A percentile compares a stretch with the other conserved stretches of the same genome.
Conservation (phyloP, 176 grass and related monocot species). For the Cenchrus fungigraminus region DNA sequence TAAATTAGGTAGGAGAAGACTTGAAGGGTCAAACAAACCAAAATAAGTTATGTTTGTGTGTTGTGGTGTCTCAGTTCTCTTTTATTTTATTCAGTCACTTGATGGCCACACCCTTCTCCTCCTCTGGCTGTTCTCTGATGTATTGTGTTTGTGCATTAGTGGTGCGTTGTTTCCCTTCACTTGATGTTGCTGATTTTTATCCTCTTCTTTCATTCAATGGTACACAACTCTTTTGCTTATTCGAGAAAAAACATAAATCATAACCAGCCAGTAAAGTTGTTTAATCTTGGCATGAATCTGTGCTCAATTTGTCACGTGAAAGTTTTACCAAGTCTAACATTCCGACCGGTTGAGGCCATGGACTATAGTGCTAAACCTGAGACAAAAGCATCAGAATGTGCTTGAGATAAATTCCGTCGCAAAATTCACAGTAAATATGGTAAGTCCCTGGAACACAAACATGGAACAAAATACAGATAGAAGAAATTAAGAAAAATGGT, state of each 20-base stretch:
- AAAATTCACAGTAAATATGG: conserved; percentile 10
- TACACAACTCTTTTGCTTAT: background rate
- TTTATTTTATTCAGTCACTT: too few species aligned
- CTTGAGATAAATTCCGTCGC: background rate
- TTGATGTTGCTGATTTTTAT: background rate
- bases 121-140: too few species aligned
- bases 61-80: too few species aligned
- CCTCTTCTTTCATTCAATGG: background rate
- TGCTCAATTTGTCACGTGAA: background rate
- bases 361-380: background rate
- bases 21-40: too few species aligned
- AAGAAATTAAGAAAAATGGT: background rate
- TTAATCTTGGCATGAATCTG: background rate
- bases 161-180: background rate
- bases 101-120: too few species aligned
- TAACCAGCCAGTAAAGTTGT: background rate
- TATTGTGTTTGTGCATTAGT: background rate
- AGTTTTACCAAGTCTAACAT: background rate
- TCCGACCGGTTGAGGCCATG: background rate
- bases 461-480: background rate
- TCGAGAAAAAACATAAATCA: conserved; percentile 10
- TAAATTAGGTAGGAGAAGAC: background rate
- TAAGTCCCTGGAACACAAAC: background rate
- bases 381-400: conserved; percentile 4
- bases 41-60: too few species aligned